Evolutionary conservation across 2,329 filamentous ascomycete genomes (phyloP).

Genomic region (Coniochaeta ligniaria): DNA sequence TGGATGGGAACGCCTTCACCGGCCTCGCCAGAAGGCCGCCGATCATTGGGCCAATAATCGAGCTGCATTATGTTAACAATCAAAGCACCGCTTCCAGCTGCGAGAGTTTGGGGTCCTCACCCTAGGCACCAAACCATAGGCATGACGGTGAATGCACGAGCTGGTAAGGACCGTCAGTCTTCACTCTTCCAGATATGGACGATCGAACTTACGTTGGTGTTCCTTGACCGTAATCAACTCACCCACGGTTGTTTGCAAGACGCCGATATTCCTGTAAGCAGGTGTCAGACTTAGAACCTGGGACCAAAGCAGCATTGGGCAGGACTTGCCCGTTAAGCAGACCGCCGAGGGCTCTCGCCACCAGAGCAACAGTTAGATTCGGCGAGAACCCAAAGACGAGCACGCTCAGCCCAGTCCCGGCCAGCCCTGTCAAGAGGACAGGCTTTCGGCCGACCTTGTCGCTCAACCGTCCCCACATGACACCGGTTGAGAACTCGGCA

Average conservation of each 20-base stretch:
- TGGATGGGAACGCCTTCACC: conserved; percentile 68
- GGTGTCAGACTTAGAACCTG: conserved; percentile 1
- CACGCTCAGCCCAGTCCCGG: conserved; percentile 89
- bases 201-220: conserved; percentile 67
- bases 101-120: conserved; percentile 32
- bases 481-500: conserved; percentile 86
- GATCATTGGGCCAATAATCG: conserved; percentile 86
- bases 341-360: conserved; percentile 84
- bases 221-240: conserved; percentile 90
- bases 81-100: not conserved
- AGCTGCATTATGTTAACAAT: conserved; percentile 40
- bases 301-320: not conserved
- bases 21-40: conserved; percentile 86
- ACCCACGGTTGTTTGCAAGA: conserved; percentile 89
- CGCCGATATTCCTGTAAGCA: conserved; percentile 72
- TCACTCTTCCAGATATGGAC: not conserved
- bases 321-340: conserved; percentile 73
- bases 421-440: conserved; percentile 80
- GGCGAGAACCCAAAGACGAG: conserved; percentile 85
- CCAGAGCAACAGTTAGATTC: conserved; percentile 72
- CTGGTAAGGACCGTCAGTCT: conserved; percentile 29
- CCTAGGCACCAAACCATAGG: conserved; percentile 97
- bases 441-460: conserved; percentile 90
- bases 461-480: conserved; percentile 89
- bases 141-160: conserved; percentile 94